These are phyloP conservation scores for Salvia splendens DNA, from an alignment of 257 asterid species.

Conservation along the genomic window DNA sequence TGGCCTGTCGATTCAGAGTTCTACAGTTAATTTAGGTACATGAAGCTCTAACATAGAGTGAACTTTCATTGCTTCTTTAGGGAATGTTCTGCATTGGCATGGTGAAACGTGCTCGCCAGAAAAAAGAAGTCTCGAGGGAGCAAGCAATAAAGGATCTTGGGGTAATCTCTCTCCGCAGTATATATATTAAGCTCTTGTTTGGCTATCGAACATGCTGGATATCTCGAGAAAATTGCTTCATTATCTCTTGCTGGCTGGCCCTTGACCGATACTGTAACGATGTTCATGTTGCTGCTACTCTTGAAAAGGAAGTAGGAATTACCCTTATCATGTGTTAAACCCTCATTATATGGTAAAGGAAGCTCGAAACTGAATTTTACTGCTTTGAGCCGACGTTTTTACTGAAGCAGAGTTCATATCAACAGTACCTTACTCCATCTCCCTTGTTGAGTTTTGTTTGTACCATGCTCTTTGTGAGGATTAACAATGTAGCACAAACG, in stretches of 20 bases:
- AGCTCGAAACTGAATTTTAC: background rate
- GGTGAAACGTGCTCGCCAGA: slow-evolving; percentile 84
- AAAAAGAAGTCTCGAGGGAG: slow-evolving; percentile 65
- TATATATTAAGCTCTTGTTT: background rate
- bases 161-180: slow-evolving; percentile 45
- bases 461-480: background rate
- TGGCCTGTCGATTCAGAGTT: slow-evolving; percentile 18
- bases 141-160: slow-evolving; percentile 81
- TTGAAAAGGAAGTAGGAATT: background rate
- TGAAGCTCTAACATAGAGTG: background rate
- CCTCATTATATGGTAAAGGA: slow-evolving; percentile 8
- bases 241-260: background rate
- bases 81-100: slow-evolving; percentile 83
- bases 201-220: background rate
- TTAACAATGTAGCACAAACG: slow-evolving; percentile 1
- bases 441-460: background rate
- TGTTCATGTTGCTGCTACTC: background rate
- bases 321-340: background rate
- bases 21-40: background rate
- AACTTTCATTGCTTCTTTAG: slow-evolving; percentile 39
- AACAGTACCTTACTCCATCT: background rate
- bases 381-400: background rate
- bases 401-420: background rate
- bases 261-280: background rate
- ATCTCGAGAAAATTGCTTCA: background rate